Conservation (phyloP, 495 filamentous ascomycete genomes). For the Aspergillus baeticus region DNA sequence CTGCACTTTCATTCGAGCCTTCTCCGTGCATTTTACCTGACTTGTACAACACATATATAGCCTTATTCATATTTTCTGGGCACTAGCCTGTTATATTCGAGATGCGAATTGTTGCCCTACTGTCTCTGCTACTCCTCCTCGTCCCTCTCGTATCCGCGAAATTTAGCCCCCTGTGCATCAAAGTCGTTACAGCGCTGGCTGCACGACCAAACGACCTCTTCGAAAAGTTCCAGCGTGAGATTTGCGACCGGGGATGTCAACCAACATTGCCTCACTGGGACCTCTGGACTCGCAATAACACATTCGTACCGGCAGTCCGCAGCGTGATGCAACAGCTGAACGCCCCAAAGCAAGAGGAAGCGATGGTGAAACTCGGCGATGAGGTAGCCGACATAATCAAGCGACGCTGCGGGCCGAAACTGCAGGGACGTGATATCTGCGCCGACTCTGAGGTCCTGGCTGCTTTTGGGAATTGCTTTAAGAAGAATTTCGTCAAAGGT, state of each 20-base stretch:
- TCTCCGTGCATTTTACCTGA: background rate
- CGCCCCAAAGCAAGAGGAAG: slow-evolving; percentile 33
- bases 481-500: slow-evolving; percentile 38
- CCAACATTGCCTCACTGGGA: slow-evolving; percentile 46
- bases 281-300: slow-evolving; percentile 46
- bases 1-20: background rate
- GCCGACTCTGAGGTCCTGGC: slow-evolving; percentile 34
- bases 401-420: slow-evolving; percentile 31
- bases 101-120: slow-evolving; percentile 21
- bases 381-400: slow-evolving; percentile 43
- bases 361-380: slow-evolving; percentile 39
- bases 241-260: slow-evolving; percentile 42
- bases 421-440: slow-evolving; percentile 39
- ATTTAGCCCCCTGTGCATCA: slow-evolving; percentile 36
- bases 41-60: no score
- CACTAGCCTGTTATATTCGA: background rate
- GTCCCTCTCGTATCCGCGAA: slow-evolving; percentile 25
- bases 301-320: slow-evolving; percentile 42
- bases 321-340: slow-evolving; percentile 35
- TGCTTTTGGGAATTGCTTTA: slow-evolving; percentile 45
- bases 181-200: slow-evolving; percentile 38
- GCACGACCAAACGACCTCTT: slow-evolving; percentile 35
- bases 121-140: slow-evolving; percentile 23
- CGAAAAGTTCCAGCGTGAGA: slow-evolving; percentile 40
- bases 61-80: background rate